Conservation (phyloP, 1,284 basidiomycete species). For the Tilletia caries region DNA sequence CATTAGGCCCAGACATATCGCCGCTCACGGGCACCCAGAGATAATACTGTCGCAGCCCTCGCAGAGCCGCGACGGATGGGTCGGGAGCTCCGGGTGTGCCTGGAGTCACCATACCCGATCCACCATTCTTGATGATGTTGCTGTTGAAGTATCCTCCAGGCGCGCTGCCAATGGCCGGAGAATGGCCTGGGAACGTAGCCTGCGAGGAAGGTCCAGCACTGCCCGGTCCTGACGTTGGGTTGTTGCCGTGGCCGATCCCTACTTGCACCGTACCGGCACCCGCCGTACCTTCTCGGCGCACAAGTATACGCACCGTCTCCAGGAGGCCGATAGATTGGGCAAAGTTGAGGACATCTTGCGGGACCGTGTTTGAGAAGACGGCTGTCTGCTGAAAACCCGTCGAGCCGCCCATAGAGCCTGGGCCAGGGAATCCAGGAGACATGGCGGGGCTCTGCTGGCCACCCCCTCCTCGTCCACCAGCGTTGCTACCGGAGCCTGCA, state of each 20-base stretch:
- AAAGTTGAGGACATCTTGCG: constrained; percentile 87
- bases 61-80: constrained; percentile 31
- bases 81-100: constrained; percentile 24
- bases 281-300: constrained; percentile 71
- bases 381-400: constrained; percentile 84
- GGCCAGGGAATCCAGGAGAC: constrained; percentile 61
- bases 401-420: constrained; percentile 56
- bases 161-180: neutral
- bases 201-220: constrained; percentile 2
- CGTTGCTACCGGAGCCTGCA: neutral
- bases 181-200: constrained; percentile 1
- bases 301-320: constrained; percentile 91
- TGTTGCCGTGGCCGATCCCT: neutral
- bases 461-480: neutral
- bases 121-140: neutral
- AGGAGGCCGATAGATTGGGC: constrained; percentile 79
- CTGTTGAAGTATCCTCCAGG: neutral
- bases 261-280: neutral
- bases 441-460: constrained; percentile 18
- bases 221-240: neutral
- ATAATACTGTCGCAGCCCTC: constrained; percentile 45
- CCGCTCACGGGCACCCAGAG: constrained; percentile 52
- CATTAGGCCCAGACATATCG: constrained; percentile 44
- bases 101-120: constrained; percentile 67
- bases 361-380: constrained; percentile 89